A percentile compares a stretch with the other conserved stretches of the same genome.
Evolutionary conservation across 2,329 filamentous ascomycete genomes (phyloP).

Genomic region (Dothideomycetes sp.): DNA sequence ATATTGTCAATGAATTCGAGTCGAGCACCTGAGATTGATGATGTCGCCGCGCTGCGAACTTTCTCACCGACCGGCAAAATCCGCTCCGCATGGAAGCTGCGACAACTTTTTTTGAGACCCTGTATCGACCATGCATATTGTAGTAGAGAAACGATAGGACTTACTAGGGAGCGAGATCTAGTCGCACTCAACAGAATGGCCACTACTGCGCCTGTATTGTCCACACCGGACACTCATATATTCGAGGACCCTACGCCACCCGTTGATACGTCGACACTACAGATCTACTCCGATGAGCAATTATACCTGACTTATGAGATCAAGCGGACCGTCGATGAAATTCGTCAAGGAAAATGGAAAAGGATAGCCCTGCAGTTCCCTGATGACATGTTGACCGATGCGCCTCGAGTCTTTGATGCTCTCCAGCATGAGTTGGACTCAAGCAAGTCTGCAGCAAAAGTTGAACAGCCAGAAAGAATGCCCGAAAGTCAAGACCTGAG

Average conservation of each 20-base stretch:
- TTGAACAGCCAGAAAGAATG: neutral
- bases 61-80: too few relatives aligned
- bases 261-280: conserved; percentile 22
- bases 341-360: conserved; percentile 59
- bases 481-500: conserved; percentile 1
- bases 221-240: conserved; percentile 51
- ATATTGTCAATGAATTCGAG: neutral
- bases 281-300: conserved; percentile 51
- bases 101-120: too few relatives aligned
- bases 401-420: conserved; percentile 63
- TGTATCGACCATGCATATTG: too few relatives aligned
- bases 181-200: neutral
- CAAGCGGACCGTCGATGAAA: conserved; percentile 63
- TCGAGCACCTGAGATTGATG: neutral
- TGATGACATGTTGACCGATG: conserved; percentile 82
- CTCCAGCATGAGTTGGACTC: conserved; percentile 41
- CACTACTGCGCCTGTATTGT: conserved; percentile 44
- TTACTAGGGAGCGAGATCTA: too few relatives aligned
- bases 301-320: conserved; percentile 76
- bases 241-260: conserved; percentile 42
- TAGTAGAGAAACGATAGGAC: too few relatives aligned
- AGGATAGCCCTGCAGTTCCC: conserved; percentile 91
- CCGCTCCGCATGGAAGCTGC: too few relatives aligned
- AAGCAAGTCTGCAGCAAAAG: neutral
- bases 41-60: neutral